A percentile compares a stretch with the other conserved stretches of the same genome.
Evolutionary conservation across 352 stramenopile genomes (phyloP).

Genomic region (Globisporangium carolinianum): DNA sequence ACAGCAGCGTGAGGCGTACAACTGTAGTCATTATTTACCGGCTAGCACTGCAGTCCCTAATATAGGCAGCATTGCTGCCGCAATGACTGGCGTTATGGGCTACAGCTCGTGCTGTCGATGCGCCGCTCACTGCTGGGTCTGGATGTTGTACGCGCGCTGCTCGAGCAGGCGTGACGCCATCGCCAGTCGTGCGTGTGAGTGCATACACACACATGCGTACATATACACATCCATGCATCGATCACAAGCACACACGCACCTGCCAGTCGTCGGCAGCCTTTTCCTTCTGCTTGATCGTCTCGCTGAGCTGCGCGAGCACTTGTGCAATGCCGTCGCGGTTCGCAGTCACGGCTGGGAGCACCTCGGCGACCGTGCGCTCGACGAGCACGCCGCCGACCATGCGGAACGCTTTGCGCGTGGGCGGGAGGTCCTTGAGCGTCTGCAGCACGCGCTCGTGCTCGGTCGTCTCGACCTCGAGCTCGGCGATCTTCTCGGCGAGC

Average conservation of each 20-base stretch:
- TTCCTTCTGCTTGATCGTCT: conserved; percentile 83
- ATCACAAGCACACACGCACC: conserved; percentile 17
- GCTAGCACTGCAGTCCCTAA: no score
- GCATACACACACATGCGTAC: not conserved
- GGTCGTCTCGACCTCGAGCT: conserved; percentile 77
- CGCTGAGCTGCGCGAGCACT: conserved; percentile 65
- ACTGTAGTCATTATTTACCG: no score
- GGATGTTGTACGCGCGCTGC: conserved; percentile 83
- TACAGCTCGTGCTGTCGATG: not conserved
- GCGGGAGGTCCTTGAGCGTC: conserved; percentile 67
- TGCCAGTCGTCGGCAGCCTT: conserved; percentile 76
- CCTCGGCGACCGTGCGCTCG: conserved; percentile 93
- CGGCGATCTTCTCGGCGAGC: conserved; percentile 78
- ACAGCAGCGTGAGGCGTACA: no score
- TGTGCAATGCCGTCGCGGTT: conserved; percentile 80
- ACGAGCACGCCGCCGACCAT: conserved; percentile 96
- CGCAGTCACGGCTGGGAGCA: conserved; percentile 88
- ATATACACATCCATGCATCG: not conserved
- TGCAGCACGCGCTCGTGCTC: conserved; percentile 83
- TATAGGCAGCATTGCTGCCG: conserved; percentile 3
- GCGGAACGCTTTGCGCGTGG: conserved; percentile 88
- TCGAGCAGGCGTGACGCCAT: not conserved
- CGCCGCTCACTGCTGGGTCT: conserved; percentile 58
- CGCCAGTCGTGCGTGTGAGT: not conserved
- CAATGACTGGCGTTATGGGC: no score